phyloP scores from a whole-genome alignment of 768 basidiomycete species.

The Suillus subaureus region DNA sequence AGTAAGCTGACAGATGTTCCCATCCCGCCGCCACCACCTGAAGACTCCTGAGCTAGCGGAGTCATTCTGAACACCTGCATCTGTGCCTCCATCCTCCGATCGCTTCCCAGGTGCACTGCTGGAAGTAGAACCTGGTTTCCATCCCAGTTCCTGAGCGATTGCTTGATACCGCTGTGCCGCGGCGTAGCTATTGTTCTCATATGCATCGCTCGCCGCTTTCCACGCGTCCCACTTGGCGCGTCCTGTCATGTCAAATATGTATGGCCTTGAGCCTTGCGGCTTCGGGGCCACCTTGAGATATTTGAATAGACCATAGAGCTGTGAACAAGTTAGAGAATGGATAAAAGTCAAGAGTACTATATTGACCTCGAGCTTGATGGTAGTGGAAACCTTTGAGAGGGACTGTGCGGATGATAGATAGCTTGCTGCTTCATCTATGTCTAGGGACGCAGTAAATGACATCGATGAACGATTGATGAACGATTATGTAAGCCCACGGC shows the following conservation, averaged over 20 bases:
- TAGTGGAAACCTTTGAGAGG: slow-evolving; percentile 54
- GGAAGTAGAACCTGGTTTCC: slow-evolving; percentile 45
- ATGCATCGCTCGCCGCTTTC: slow-evolving; percentile 53
- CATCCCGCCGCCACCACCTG: slow-evolving; percentile 45
- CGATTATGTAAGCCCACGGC: slow-evolving; percentile 40
- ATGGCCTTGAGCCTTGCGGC: slow-evolving; percentile 65
- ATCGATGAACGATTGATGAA: slow-evolving; percentile 21
- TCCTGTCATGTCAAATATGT: slow-evolving; percentile 76
- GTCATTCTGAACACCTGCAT: slow-evolving; percentile 49
- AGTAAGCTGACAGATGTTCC: slow-evolving; percentile 68
- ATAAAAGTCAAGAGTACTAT: slow-evolving; percentile 16
- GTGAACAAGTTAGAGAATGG: slow-evolving; percentile 28
- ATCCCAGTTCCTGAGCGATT: slow-evolving; percentile 70
- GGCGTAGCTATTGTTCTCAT: slow-evolving; percentile 41
- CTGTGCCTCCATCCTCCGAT: slow-evolving; percentile 25
- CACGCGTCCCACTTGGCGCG: slow-evolving; percentile 91
- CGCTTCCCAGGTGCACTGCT: slow-evolving; percentile 11
- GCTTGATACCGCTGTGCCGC: slow-evolving; percentile 70
- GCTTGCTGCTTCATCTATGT: slow-evolving; percentile 60
- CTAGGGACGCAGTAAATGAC: slow-evolving; percentile 37
- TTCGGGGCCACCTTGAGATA: slow-evolving; percentile 58
- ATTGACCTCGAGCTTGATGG: slow-evolving; percentile 76
- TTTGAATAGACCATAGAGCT: slow-evolving; percentile 90
- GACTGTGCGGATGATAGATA: slow-evolving; percentile 64
- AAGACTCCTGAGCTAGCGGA: slow-evolving; percentile 33